Evolutionary conservation across 306 rosid species (phyloP).

Genomic region (Macrotyloma uniflorum): DNA sequence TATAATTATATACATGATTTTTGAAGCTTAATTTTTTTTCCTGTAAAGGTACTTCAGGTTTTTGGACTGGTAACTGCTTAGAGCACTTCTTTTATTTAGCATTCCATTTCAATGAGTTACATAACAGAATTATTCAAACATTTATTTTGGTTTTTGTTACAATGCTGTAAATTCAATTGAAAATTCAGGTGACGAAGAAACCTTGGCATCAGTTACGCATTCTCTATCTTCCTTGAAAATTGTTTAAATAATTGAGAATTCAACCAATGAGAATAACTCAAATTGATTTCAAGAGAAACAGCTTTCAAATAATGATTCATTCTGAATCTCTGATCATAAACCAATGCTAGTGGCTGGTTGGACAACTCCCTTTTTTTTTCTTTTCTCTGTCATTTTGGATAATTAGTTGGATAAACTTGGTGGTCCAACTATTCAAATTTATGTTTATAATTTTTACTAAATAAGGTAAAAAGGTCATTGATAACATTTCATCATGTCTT

Average conservation of each 20-base stretch:
- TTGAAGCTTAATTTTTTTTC: neutral
- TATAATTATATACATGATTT: slow-evolving; percentile 26
- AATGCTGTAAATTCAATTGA: slow-evolving; percentile 10
- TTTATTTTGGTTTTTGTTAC: neutral
- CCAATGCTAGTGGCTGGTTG: neutral
- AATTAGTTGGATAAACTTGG: slow-evolving; percentile 14
- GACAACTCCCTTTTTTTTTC: neutral
- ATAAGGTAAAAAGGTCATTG: neutral
- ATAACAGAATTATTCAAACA: slow-evolving; percentile 17
- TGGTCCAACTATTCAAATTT: neutral
- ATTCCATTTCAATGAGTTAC: neutral
- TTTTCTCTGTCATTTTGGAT: neutral
- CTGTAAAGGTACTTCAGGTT: neutral
- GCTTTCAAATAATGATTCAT: neutral
- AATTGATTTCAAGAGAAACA: slow-evolving; percentile 1
- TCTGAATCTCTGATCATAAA: neutral
- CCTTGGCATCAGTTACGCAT: neutral
- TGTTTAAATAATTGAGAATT: slow-evolving; percentile 14
- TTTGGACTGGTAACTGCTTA: slow-evolving; percentile 10
- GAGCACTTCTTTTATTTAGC: neutral
- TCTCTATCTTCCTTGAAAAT: slow-evolving; percentile 12
- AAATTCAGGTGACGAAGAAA: neutral
- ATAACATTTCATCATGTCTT: slow-evolving; percentile 13
- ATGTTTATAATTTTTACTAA: neutral
- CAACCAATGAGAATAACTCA: neutral